phyloP scores from a whole-genome alignment of 805 yeast genomes.

The Kodamaea restingae region DNA sequence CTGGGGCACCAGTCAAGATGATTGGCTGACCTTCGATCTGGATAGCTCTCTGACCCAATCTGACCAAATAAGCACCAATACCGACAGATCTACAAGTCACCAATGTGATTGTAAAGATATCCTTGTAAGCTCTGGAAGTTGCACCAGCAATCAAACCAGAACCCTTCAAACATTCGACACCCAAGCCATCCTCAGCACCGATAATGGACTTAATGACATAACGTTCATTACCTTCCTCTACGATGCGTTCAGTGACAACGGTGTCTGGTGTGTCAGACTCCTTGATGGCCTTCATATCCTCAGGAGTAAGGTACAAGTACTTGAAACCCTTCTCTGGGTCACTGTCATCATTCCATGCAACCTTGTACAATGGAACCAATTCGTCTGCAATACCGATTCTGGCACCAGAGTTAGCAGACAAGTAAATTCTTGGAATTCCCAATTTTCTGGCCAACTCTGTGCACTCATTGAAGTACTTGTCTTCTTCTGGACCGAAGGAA shows the following conservation, averaged over 20 bases:
- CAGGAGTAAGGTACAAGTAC: constrained; percentile 77
- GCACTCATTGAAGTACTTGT: constrained; percentile 83
- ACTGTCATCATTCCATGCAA: constrained; percentile 82
- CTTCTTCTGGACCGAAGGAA: constrained; percentile 97
- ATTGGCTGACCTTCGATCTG: constrained; percentile 99
- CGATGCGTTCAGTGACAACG: constrained; percentile 72
- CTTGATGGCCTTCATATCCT: constrained; percentile 53
- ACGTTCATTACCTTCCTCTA: constrained; percentile 82
- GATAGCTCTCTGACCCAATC: constrained; percentile 98
- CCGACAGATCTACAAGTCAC: constrained; percentile 99
- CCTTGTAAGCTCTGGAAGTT: constrained; percentile 95
- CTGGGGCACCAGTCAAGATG: constrained; percentile 98
- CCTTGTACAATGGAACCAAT: constrained; percentile 80
- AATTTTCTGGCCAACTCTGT: constrained; percentile 86
- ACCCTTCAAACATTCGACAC: constrained; percentile 97
- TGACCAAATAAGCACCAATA: constrained; percentile 97
- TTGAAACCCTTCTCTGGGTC: constrained; percentile 83
- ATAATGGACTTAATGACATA: constrained; percentile 77
- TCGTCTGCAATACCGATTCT: constrained; percentile 98
- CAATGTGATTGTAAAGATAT: constrained; percentile 93
- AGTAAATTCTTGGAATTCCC: constrained; percentile 93
- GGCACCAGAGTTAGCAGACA: constrained; percentile 99
- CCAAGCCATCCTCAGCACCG: constrained; percentile 94
- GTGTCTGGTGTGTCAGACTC: constrained; percentile 57
- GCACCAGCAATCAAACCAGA: constrained; percentile 99